Base-by-base conservation (phyloP, 2,329 filamentous ascomycete species). In the Hypoxylon sp. region DNA sequence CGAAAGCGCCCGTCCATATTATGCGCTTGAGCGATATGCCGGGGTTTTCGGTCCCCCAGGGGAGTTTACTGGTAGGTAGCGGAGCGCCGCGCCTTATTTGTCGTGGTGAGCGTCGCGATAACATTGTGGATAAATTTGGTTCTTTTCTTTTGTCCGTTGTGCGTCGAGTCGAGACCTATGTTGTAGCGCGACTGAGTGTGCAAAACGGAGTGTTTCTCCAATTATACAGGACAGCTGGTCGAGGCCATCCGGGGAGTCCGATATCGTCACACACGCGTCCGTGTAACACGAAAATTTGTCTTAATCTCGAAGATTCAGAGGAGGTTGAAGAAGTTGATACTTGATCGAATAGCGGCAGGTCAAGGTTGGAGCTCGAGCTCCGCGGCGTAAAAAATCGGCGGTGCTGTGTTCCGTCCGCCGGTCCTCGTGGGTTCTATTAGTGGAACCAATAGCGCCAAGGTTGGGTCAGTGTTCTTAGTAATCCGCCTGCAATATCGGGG, bases 1-100 rank as follows among this genome's bases (percentile, higher is more conserved):
- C 81, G 65, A 84, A 79, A 32, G 81, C 82, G 32, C 74, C 78
- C n/a, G 83, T 83, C 59, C 74, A 74, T 34, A 77, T 65, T 19
- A 75, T 12, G 37, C 70, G 68, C 65, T 74, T 76, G 32, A 61
- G 34, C 16, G 34, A 57, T 6, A 9, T 41, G 7, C 37, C 37
- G 2, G 37, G 19, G 37, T 9, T 14, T 3, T 16, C 16, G 50
- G 30, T 32, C 39, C n/a, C 23, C 29, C n/a, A 32, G 21, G 39
- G 32, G 19, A 48, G 41, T 5, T 41, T 47, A 32, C 29, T 54
- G 16, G 61, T 14, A 8, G 61, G 27, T 25, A 46, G 63, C 14
- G 30, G 9, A 2, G 60, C 32, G 50, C 63, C 68, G 19, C 63
- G 60, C 3, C 54, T 47, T 16, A 65, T 57, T 45, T 39, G 50